Evolutionary conservation across 257 asterid genomes (phyloP).

Genomic region (Dorcoceras hygrometricum): DNA sequence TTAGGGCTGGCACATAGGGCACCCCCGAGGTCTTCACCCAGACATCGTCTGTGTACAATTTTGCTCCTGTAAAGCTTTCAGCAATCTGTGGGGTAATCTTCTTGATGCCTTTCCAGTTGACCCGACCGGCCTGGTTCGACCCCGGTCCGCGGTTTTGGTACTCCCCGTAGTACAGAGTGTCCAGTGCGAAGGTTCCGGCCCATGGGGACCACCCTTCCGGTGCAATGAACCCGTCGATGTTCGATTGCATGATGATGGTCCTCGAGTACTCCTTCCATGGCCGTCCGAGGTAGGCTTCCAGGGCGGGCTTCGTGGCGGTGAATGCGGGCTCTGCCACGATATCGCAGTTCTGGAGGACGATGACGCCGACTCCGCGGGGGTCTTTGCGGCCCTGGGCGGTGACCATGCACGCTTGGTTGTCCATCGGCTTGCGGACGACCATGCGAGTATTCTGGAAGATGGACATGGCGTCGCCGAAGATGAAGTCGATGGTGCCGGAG

Average conservation of each 20-base stretch:
- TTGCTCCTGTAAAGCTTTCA: not conserved
- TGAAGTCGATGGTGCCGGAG: not conserved
- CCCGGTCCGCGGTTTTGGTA: constrained; percentile 3
- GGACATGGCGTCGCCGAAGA: not conserved
- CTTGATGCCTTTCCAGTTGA: not conserved
- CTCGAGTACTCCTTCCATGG: constrained; percentile 15
- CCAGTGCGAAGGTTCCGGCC: not conserved
- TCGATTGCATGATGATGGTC: constrained; percentile 11
- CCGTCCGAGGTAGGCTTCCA: constrained; percentile 1
- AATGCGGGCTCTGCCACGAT: not conserved
- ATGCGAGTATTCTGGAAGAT: not conserved
- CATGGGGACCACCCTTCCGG: constrained; percentile 9
- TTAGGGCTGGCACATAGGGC: not conserved
- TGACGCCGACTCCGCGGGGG: not conserved
- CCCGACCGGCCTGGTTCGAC: not conserved
- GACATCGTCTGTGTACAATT: not conserved
- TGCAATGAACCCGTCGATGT: not conserved
- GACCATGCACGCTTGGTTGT: constrained; percentile 1
- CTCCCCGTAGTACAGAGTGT: not conserved
- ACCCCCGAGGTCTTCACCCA: not conserved
- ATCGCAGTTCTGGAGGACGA: not conserved
- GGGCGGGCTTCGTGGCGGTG: not conserved
- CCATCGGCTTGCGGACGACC: not conserved
- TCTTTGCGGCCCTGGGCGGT: constrained; percentile 4
- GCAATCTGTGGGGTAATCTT: not conserved